Evolutionary conservation across 768 basidiomycete species (phyloP).

Genomic region (Suillus lakei): DNA sequence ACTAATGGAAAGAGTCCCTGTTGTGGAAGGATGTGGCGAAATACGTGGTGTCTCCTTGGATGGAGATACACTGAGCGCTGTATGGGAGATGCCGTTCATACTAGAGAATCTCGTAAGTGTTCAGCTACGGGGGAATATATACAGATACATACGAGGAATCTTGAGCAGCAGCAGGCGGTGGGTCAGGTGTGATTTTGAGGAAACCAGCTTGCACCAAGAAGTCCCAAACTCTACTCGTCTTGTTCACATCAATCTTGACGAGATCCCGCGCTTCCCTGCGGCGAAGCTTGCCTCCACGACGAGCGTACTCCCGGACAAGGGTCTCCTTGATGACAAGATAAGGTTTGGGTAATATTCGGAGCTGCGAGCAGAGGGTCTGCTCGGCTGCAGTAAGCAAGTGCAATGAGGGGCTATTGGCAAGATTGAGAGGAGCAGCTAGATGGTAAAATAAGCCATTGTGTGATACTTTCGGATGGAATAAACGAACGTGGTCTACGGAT

Average conservation of each 20-base stretch:
- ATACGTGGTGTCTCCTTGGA: slow-evolving; percentile 29
- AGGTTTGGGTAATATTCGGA: slow-evolving; percentile 93
- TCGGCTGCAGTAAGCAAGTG: slow-evolving; percentile 90
- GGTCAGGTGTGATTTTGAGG: slow-evolving; percentile 69
- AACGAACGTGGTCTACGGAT: slow-evolving; percentile 49
- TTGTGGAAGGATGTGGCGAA: slow-evolving; percentile 22
- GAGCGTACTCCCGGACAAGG: slow-evolving; percentile 90
- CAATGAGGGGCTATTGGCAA: slow-evolving; percentile 87
- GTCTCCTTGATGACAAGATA: slow-evolving; percentile 97
- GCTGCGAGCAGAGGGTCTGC: slow-evolving; percentile 83
- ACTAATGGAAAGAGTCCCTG: slow-evolving; percentile 13
- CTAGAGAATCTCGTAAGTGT: background rate
- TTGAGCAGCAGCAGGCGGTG: slow-evolving; percentile 35
- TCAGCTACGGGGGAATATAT: background rate
- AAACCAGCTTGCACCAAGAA: slow-evolving; percentile 88
- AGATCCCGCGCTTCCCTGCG: slow-evolving; percentile 88
- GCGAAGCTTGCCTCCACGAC: slow-evolving; percentile 86
- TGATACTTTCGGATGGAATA: background rate
- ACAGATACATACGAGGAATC: slow-evolving; percentile 42
- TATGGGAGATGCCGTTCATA: slow-evolving; percentile 17
- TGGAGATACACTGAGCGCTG: slow-evolving; percentile 26
- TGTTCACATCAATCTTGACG: slow-evolving; percentile 92
- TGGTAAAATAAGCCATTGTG: slow-evolving; percentile 4
- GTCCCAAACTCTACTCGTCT: slow-evolving; percentile 92
- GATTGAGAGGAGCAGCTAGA: slow-evolving; percentile 73